These are phyloP conservation scores for Chrysoporthe deuterocubensis DNA, from an alignment of 2,329 filamentous ascomycete genomes.

Conservation along the genomic window DNA sequence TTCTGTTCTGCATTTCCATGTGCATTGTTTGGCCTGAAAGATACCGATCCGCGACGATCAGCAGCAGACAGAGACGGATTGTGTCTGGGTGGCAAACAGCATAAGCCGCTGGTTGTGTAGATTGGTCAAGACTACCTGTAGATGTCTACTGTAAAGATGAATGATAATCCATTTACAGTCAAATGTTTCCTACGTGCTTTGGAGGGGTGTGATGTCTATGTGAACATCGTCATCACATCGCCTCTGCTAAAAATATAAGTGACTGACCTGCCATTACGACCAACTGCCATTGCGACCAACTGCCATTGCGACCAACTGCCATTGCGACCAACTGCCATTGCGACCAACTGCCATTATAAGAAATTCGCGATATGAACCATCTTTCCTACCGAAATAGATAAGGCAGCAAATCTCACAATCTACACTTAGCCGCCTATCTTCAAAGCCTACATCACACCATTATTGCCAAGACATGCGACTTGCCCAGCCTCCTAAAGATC, in stretches of 20 bases:
- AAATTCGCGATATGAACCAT: neutral
- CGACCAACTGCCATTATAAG: no score
- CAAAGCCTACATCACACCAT: neutral
- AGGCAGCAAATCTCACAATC: neutral
- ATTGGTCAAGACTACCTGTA: neutral
- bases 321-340: no score
- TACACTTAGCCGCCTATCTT: neutral
- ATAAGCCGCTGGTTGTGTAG: neutral
- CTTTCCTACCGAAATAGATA: neutral
- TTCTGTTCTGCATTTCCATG: neutral
- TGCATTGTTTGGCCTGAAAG: neutral
- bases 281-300: no score
- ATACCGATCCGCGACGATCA: neutral
- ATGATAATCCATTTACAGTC: conserved; percentile 3
- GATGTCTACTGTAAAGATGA: conserved; percentile 11
- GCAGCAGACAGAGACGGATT: neutral
- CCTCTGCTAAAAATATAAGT: no score
- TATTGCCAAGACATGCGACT: no score
- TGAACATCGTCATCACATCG: neutral
- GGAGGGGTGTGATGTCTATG: neutral
- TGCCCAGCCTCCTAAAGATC: neutral
- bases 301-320: no score
- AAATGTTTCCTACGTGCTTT: neutral
- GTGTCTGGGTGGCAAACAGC: neutral
- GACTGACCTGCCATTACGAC: no score